Percentiles rank a stretch among this genome's conserved stretches.
Evolutionary conservation across 306 rosid genomes (phyloP).

Genomic region (Cicer chorassanicum): DNA sequence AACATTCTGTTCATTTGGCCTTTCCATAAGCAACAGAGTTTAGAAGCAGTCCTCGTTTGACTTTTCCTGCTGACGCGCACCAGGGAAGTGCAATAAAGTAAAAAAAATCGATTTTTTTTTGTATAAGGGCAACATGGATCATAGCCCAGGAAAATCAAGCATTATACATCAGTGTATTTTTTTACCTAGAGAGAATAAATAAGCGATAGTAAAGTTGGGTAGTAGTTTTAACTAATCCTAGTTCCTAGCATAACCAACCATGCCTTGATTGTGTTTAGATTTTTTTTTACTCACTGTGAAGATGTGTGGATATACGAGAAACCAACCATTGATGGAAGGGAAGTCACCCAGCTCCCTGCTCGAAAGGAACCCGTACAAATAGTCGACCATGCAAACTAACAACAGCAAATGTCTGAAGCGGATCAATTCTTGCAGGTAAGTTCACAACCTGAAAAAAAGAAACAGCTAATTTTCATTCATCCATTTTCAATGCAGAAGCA

Average conservation of each 20-base stretch:
- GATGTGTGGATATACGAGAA: conserved; percentile 33
- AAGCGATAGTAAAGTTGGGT: conserved; percentile 6
- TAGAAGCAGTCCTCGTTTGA: conserved; percentile 19
- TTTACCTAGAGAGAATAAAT: conserved; percentile 34
- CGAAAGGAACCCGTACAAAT: conserved; percentile 80
- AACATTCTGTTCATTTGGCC: background rate
- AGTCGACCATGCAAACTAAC: conserved; percentile 83
- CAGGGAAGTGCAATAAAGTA: background rate
- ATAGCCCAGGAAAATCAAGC: conserved; percentile 31
- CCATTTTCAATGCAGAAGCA: conserved; percentile 35
- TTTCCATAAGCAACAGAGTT: conserved; percentile 14
- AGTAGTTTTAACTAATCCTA: conserved; percentile 39
- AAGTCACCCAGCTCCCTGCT: conserved; percentile 57
- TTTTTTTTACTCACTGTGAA: conserved; percentile 18
- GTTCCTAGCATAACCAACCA: conserved; percentile 42
- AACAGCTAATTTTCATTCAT: conserved; percentile 22
- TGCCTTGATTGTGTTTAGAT: conserved; percentile 38
- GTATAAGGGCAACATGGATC: conserved; percentile 13
- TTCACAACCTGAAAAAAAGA: conserved; percentile 70
- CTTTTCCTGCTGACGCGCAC: conserved; percentile 1
- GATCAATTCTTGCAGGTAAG: conserved; percentile 79
- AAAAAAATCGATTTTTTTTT: background rate
- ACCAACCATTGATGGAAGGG: conserved; percentile 21
- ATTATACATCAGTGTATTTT: conserved; percentile 26
- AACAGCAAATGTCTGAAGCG: conserved; percentile 79